Base-by-base conservation (phyloP, 306 rosid genomes). In the Datisca glomerata region DNA sequence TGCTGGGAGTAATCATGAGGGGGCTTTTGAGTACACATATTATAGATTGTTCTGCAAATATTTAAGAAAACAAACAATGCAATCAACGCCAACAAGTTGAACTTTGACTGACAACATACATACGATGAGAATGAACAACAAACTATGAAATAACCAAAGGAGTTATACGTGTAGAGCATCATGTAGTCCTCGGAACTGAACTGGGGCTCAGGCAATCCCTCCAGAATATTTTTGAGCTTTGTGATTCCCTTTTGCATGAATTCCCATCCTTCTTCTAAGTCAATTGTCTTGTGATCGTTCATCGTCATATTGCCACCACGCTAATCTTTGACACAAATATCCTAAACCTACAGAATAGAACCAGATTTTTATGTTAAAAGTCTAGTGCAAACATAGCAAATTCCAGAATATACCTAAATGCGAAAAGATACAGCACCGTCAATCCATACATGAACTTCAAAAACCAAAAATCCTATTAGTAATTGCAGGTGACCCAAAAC, bases 11-110 rank as follows among this genome's bases (percentile, higher is more conserved):
- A 59, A 51, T 56, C 25, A 22, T 31, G 51, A 1, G 51, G 55
- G n/a, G 50, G 18, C 43, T 29, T 36, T 38, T 45, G 61, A 9
- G 75, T 64, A 47, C 80, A 73, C 60, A 64, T 47, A 41, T 68
- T 58, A 60, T 64, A 64, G 12, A 56, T 72, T 19, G 58, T 60
- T 39, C 75, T 73, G 48, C 38, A 60, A 16, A 47, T 5, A 12
- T 21, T 15, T 12, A 34, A 5, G 47, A 12, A 36, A 24, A 59
- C 18, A 22, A 51, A 11, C 1, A 42, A 20, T 16, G 7, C 16
- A 14, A 41, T 12, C 43, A 2, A 16, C 23, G 9, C 36, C 36
- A 31, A 2, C 29, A 19, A 25, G 11, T 18, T 20, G 49, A 41
- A 4, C 7, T 22, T 36, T 18, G 19, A 14, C 8, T 24, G 3